phyloP scores from a whole-genome alignment of 2,329 filamentous ascomycete species.

The Botrytis paeoniae region DNA sequence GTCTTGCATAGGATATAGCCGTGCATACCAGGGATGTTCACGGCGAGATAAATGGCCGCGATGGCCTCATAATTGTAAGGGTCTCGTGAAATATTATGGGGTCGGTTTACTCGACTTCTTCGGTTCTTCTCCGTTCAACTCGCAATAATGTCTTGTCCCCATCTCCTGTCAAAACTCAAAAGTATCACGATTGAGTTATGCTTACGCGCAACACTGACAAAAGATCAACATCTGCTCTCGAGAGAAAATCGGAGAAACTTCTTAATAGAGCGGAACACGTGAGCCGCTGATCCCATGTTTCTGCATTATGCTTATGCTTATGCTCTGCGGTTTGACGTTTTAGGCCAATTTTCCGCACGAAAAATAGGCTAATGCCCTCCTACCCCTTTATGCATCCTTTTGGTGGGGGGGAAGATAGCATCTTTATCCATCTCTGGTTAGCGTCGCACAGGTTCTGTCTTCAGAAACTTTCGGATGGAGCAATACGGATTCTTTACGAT shows the following conservation, averaged over 20 bases:
- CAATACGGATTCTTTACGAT: not conserved
- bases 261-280: conserved; percentile 10
- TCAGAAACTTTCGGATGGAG: conserved; percentile 14
- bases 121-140: conserved; percentile 8
- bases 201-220: not conserved
- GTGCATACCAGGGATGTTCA: conserved; percentile 8
- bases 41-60: conserved; percentile 7
- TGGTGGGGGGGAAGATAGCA: conserved; percentile 13
- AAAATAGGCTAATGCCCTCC: conserved; percentile 12
- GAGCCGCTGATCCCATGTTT: conserved; percentile 9
- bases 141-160: not conserved
- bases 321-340: conserved; percentile 15
- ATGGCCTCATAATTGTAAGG: conserved; percentile 2
- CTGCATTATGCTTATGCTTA: conserved; percentile 5
- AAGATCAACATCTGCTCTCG: conserved; percentile 2
- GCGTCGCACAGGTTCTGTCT: not conserved
- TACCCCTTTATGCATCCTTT: conserved; percentile 19
- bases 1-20: conserved; percentile 16
- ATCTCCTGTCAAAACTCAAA: not conserved
- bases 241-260: conserved; percentile 1
- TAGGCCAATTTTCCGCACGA: conserved; percentile 7
- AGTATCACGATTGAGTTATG: not conserved
- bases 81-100: not conserved
- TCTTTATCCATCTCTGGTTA: not conserved
- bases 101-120: conserved; percentile 5